Evolutionary conservation across 768 basidiomycete species (phyloP).

Genomic region (Leccinellum rugosiceps): DNA sequence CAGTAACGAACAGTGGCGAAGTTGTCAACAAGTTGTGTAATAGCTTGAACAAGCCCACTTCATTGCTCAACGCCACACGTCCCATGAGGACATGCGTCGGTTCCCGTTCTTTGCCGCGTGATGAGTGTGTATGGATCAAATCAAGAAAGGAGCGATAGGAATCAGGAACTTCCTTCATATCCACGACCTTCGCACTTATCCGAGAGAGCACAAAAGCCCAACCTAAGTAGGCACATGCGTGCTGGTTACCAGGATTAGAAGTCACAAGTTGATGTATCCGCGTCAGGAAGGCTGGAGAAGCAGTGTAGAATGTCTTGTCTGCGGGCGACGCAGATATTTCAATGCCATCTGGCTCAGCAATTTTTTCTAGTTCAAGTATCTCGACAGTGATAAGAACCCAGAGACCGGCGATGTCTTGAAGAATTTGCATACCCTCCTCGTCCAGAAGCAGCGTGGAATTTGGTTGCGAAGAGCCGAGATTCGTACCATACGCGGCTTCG

Average conservation of each 20-base stretch:
- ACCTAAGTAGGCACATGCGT: conserved; percentile 67
- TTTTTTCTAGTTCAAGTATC: conserved; percentile 72
- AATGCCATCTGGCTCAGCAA: conserved; percentile 50
- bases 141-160: conserved; percentile 57
- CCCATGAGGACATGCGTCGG: conserved; percentile 56
- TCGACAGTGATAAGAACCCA: conserved; percentile 83
- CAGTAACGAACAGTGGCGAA: conserved; percentile 75
- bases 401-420: conserved; percentile 64
- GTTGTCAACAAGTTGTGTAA: conserved; percentile 57
- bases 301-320: conserved; percentile 51
- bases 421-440: conserved; percentile 64
- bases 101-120: conserved; percentile 54
- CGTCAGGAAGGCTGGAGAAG: conserved; percentile 60
- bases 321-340: conserved; percentile 51
- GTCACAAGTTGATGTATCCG: conserved; percentile 67
- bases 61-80: conserved; percentile 51
- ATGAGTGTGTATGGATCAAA: conserved; percentile 41
- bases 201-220: conserved; percentile 85
- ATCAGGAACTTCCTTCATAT: conserved; percentile 50
- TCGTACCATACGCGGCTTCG: conserved; percentile 59
- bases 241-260: conserved; percentile 57
- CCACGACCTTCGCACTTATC: conserved; percentile 43
- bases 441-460: conserved; percentile 67
- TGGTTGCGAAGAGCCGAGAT: conserved; percentile 61
- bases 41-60: conserved; percentile 58